Evolutionary conservation across 2,329 filamentous ascomycete genomes (phyloP).

Genomic region (Talaromyces sp.): DNA sequence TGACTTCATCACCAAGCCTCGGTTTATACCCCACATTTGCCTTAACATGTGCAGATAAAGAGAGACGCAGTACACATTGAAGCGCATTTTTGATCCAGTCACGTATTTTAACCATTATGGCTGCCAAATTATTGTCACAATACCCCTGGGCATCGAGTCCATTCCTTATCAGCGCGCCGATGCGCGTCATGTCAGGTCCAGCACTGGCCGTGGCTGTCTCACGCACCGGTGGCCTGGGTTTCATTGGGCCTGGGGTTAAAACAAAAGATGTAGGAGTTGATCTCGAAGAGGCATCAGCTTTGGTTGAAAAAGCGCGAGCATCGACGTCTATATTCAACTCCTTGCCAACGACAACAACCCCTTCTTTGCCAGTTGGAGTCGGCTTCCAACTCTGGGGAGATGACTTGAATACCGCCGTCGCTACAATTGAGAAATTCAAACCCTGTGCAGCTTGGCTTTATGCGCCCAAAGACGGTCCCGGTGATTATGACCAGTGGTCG

Average conservation of each 20-base stretch:
- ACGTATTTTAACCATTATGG: constrained; percentile 8
- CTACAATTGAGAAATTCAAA: constrained; percentile 35
- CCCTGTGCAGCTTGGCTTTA: constrained; percentile 50
- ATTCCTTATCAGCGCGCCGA: constrained; percentile 67
- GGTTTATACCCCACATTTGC: neutral
- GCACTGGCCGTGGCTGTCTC: constrained; percentile 65
- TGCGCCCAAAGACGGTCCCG: constrained; percentile 34
- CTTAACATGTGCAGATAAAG: neutral
- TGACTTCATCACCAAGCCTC: constrained; percentile 10
- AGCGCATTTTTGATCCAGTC: neutral
- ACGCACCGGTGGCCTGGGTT: constrained; percentile 56
- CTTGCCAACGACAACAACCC: constrained; percentile 9
- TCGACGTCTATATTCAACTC: constrained; percentile 5
- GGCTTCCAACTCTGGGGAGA: constrained; percentile 48
- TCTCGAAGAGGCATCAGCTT: constrained; percentile 34
- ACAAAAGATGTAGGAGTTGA: constrained; percentile 34
- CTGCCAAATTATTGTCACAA: constrained; percentile 25
- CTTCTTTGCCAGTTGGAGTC: constrained; percentile 43
- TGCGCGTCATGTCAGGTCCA: constrained; percentile 66
- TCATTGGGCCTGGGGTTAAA: constrained; percentile 61
- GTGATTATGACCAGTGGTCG: constrained; percentile 52
- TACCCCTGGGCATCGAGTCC: constrained; percentile 66
- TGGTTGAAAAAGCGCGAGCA: constrained; percentile 22
- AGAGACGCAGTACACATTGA: neutral
- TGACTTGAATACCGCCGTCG: constrained; percentile 34